Base-by-base conservation (phyloP, 2,329 filamentous ascomycete genomes). In the Aspergillus phoenicis region DNA sequence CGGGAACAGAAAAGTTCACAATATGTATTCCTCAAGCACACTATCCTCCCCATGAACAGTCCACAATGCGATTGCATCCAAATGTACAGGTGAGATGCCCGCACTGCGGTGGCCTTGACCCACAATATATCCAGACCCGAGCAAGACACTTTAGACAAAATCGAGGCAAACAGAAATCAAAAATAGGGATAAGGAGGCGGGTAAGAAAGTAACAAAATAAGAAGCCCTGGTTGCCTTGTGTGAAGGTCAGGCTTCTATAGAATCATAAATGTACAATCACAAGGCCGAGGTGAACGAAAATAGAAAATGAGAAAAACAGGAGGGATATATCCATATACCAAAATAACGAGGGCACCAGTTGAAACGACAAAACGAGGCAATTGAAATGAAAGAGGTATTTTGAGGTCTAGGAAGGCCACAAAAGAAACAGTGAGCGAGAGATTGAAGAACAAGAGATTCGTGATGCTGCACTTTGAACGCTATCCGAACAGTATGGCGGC, bases 191-290 rank as follows among this genome's bases (percentile, higher is more conserved):
- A n/a, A 47, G 53, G 33, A 52, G 26, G 52, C 7, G 48, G n/a
- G 20, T 33, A 59, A 20, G 17, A 57, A 58, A 39, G 17, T 22
- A 56, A 48, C 22, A 20, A 33, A 43, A 33, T 54, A 54, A 28
- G 55, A 26, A 52, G 56, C n/a, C 48, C 22, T 58, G 30, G 11
- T n/a, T 60, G 30, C 30, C 52, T 51, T 33, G 33, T 41, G 52
- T 51, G 20, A 26, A 39, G 30, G 24, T 47, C 17, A 39, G 43
- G 17, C 49, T 38, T 30, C 28, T n/a, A 48, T 30, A 39, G 15
- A 59, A 53, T 61, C 62, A 52, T 59, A 52, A 58, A 54, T 64
- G 26, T 64, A 61, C 62, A 65, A 38, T 38, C 39, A 51, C 49
- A 60, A 59, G 58, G 39, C n/a, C 24, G 33, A 36, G 33, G 11